Conservation (phyloP, 2,329 filamentous ascomycete species). For the Pseudogymnoascus sp. region DNA sequence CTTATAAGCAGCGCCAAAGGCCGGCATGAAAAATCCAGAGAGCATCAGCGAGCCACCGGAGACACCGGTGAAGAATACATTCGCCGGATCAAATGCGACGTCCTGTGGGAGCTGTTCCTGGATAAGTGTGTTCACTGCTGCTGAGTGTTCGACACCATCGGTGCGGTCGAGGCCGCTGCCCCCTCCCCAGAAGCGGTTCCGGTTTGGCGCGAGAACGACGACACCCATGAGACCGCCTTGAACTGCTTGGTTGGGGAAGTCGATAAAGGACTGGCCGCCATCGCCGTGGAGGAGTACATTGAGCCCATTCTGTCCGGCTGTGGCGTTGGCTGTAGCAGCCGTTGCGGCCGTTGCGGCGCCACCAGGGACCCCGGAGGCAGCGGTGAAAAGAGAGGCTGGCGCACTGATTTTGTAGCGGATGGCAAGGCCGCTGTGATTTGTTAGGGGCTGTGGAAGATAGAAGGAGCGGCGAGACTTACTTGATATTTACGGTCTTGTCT, state of each 20-base stretch:
- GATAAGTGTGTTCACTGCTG: constrained; percentile 47
- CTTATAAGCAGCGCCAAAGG: constrained; percentile 30
- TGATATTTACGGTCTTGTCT: constrained; percentile 46
- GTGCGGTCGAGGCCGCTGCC: constrained; percentile 43
- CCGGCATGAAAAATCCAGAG: constrained; percentile 49
- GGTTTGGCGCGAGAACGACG: constrained; percentile 53
- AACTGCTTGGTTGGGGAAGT: constrained; percentile 71
- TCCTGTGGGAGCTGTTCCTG: constrained; percentile 41
- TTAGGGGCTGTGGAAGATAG: background rate
- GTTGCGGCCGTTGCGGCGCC: constrained; percentile 25
- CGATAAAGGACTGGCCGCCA: constrained; percentile 59
- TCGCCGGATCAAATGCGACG: constrained; percentile 43
- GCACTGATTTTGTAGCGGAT: constrained; percentile 50
- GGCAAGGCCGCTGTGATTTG: constrained; percentile 36
- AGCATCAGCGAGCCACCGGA: constrained; percentile 47
- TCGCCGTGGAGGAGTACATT: constrained; percentile 54
- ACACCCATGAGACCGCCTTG: constrained; percentile 69
- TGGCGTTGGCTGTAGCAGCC: constrained; percentile 22
- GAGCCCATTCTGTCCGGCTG: constrained; percentile 36
- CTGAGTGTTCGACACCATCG: constrained; percentile 47
- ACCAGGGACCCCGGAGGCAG: constrained; percentile 41
- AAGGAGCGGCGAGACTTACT: constrained; percentile 31
- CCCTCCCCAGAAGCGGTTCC: constrained; percentile 51
- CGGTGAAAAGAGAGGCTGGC: constrained; percentile 45
- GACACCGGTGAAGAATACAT: constrained; percentile 51